Base-by-base conservation (phyloP, 2,329 filamentous ascomycete genomes). In the Basipetospora chlamydospora region DNA sequence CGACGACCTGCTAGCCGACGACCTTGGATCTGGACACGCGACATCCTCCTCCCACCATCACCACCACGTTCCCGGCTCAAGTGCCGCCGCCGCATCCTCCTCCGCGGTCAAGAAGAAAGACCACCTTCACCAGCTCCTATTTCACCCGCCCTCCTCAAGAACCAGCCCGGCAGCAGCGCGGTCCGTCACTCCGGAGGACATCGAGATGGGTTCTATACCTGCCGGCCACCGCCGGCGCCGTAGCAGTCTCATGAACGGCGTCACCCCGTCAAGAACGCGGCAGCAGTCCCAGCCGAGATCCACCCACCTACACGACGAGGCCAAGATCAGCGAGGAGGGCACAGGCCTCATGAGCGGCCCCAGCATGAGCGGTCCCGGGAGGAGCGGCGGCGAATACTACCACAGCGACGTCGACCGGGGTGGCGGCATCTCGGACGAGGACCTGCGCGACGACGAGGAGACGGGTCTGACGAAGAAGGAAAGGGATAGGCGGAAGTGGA, bases 361-460 rank as follows among this genome's bases (percentile, higher is more conserved):
- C 12, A 18, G 15, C 13, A 15, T 30, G 3, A 9, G 39, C 12
- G 47, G 38, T n/a, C 36, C 40, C 26, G 39, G 41, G 23, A 45
- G 46, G 9, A 44, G 46, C 5, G 44, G 43, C 39, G 52, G 47
- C 30, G 50, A 54, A 31, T 52, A 55, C 10, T 48, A 50, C 4
- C 54, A 60, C 43, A 63, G 66, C 37, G n/a, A n/a, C n/a, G n/a
- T n/a, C n/a, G n/a, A n/a, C n/a, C n/a, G n/a, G n/a, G n/a, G n/a
- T n/a, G 72, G 76, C 46, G 63, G 72, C 47, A 67, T 73, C 37
- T 77, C 76, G 20, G 80, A 84, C 45, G 78, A 85, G 44, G 81
- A 80, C 32, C 55, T 82, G 20, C 74, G 82, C 42, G 82, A 88
- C 47, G 87, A 95, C 51, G 87, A 93, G 59, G 87, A 95, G 65